phyloP scores from a whole-genome alignment of 2,329 filamentous ascomycete genomes.

The Sclerotinia subarctica region DNA sequence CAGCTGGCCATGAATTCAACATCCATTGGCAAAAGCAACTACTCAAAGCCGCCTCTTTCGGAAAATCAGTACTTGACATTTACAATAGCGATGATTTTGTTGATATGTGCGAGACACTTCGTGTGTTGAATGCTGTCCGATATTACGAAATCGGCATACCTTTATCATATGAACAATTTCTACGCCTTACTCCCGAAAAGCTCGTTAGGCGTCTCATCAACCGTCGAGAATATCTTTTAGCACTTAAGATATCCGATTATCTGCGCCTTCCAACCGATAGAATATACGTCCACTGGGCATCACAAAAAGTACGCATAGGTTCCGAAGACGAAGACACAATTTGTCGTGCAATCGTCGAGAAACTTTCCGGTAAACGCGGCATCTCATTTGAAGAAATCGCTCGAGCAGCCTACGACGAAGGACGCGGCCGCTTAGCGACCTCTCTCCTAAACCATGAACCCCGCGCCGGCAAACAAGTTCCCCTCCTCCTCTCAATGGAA shows the following conservation, averaged over 20 bases:
- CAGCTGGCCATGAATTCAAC: constrained; percentile 88
- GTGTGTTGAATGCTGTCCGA: constrained; percentile 87
- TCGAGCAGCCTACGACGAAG: constrained; percentile 89
- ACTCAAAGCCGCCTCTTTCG: constrained; percentile 94
- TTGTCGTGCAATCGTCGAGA: constrained; percentile 80
- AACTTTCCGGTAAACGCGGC: constrained; percentile 80
- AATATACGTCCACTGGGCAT: constrained; percentile 97
- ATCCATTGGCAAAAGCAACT: constrained; percentile 92
- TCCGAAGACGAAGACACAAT: constrained; percentile 84
- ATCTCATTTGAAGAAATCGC: constrained; percentile 97
- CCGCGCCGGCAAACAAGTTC: constrained; percentile 91
- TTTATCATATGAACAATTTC: constrained; percentile 89
- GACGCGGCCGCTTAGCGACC: constrained; percentile 81
- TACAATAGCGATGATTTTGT: constrained; percentile 99
- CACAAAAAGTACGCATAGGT: constrained; percentile 83
- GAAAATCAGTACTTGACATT: constrained; percentile 93
- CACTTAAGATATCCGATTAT: constrained; percentile 83
- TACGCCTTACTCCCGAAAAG: constrained; percentile 82
- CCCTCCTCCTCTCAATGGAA: constrained; percentile 88
- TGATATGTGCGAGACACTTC: constrained; percentile 91
- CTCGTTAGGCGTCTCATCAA: constrained; percentile 84
- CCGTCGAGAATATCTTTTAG: constrained; percentile 85
- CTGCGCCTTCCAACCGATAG: constrained; percentile 80
- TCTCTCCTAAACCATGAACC: constrained; percentile 91
- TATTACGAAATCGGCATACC: constrained; percentile 90